Evolutionary conservation across 306 rosid genomes (phyloP), one percentile per base, ranked within the genome.

Genomic region (Vigna radiata): DNA sequence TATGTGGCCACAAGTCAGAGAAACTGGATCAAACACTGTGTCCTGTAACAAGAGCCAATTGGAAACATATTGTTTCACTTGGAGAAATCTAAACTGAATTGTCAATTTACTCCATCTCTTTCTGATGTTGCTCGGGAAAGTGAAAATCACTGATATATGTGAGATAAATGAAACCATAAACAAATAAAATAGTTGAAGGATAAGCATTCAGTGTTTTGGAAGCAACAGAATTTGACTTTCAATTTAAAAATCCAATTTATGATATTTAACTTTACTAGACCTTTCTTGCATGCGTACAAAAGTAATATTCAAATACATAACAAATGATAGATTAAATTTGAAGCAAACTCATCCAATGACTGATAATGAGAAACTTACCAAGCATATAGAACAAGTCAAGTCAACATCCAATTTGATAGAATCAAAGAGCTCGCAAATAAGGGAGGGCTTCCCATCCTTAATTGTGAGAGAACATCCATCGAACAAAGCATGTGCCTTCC

Each of bases 321-420:
- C 16, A 17, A 55, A 71, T 72, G 39, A 50, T 14, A 47, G 65
- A 52, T 33, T 41, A 46, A 67, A 17, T 2, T 48, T 17, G 60
- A 21, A 14, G n/a, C 8, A 14, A 72, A 66, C 12, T n/a, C 48
- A 54, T 44, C 4, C 29, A 49, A 36, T 9, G n/a, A 53, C 2
- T 8, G 10, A 59, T 14, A 27, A 3, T 23, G 18, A 49, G 11
- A 21, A 79, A 89, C 92, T 85, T 78, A 95, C 99, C 97, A 95
- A 81, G 86, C 99, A 95, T 87, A 95, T 85, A 58, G 99, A 88
- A 85, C 99, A 95, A 23, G 96, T 92, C 91, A 95, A 86, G 60
- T 89, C 97, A 46, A 88, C 77, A 50, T 95, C 99, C 54, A 91
- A 74, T 73, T 92, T 90, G 87, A 87, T 73, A 21, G 99, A 91